These are phyloP conservation scores for Agaricus subrufescens DNA, from an alignment of 768 basidiomycete genomes.

Conservation along the genomic window DNA sequence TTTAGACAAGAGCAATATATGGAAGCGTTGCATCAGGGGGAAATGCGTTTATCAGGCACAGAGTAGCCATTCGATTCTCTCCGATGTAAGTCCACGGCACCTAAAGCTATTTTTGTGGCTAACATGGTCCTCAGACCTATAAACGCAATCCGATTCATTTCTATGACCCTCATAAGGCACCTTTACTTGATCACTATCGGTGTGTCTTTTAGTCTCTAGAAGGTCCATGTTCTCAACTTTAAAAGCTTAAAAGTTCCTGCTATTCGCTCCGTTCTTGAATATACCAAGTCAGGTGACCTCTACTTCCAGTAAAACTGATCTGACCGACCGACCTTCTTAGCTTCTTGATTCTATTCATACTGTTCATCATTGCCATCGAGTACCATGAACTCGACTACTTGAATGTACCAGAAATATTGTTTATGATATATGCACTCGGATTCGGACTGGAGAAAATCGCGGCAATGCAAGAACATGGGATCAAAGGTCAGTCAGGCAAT, in stretches of 20 bases:
- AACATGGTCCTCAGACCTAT: slow-evolving; percentile 60
- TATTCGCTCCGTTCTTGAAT: slow-evolving; percentile 87
- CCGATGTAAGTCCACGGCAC: slow-evolving; percentile 55
- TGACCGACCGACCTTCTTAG: slow-evolving; percentile 24
- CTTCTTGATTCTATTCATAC: slow-evolving; percentile 75
- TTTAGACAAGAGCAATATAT: background rate
- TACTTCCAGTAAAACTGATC: slow-evolving; percentile 1
- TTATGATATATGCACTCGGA: slow-evolving; percentile 77
- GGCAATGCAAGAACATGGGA: slow-evolving; percentile 93
- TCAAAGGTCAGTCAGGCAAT: slow-evolving; percentile 55
- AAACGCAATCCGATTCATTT: slow-evolving; percentile 89
- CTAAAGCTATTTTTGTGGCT: background rate
- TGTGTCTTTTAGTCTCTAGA: slow-evolving; percentile 23
- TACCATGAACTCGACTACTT: slow-evolving; percentile 55
- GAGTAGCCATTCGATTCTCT: slow-evolving; percentile 84
- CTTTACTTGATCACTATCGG: slow-evolving; percentile 95
- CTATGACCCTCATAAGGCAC: slow-evolving; percentile 92
- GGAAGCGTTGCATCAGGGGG: slow-evolving; percentile 44
- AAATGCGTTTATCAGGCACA: slow-evolving; percentile 89
- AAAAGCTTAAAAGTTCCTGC: slow-evolving; percentile 86
- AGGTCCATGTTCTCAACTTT: background rate
- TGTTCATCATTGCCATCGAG: slow-evolving; percentile 81
- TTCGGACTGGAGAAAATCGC: slow-evolving; percentile 92
- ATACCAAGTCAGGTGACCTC: slow-evolving; percentile 58
- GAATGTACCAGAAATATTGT: slow-evolving; percentile 63